Evolutionary conservation across 805 yeast genomes (phyloP), one percentile per base, ranked within the genome.

Genomic region (Peterozyma xylosa): DNA sequence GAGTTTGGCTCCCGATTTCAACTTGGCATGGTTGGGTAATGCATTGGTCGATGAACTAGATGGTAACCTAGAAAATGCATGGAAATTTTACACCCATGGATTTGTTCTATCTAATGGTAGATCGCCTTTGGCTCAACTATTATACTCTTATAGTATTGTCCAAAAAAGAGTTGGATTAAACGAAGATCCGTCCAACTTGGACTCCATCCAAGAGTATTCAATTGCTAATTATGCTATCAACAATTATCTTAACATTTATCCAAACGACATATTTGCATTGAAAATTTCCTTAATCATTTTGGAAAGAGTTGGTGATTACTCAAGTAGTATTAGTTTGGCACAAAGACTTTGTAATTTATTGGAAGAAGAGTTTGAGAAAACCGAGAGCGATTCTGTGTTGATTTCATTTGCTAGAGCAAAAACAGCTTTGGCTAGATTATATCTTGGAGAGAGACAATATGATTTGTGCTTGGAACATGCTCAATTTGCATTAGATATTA

Each of bases 11-110:
- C 97, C 99, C 2, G 84, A 80, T 42, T 73, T 71, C 42, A 69
- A 86, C 0, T 68, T 68, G 5, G 76, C 96, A 0, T 93, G 98
- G 98, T 58, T 86, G 30, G 96, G 96, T 1, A 80, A 82, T 54
- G 97, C 96, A 0, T 56, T 91, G 33, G 59, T 80, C 1, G 64
- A 71, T 6, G 73, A 75, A 44, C 74, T 70, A 0, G 51, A 56
- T 11, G 86, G 84, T 2, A 72, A 81, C 39, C 35, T 36, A 0
- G 60, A 58, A 1, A 68, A 66, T n/a, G 80, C 95, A 0, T 57
- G 71, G 5, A 67, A 72, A 11, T 59, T 86, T 41, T 81, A 81
- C 53, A 82, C 86, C 1, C 97, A 93, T 61, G 86, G 96, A 0
- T 85, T 74, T 52, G 73, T 80, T 11, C 64, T 91, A 40, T 79